phyloP scores from a whole-genome alignment of 1,139 yeast genomes.

The Taphrina pruni region DNA sequence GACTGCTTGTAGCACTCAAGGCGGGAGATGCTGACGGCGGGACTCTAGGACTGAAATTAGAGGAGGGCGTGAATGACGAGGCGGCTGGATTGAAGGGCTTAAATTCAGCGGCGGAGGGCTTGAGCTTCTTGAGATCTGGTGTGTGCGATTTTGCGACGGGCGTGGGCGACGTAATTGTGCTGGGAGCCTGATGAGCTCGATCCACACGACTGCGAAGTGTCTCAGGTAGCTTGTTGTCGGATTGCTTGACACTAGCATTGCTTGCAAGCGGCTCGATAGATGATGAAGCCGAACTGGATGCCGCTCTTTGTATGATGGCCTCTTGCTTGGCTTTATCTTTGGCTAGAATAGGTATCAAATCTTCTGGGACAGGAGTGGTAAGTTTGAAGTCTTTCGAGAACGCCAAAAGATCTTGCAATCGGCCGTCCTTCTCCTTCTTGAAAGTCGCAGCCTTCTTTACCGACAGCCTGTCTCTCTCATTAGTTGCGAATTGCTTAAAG shows the following conservation, averaged over 20 bases:
- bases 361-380: slow-evolving; percentile 63
- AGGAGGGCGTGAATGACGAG: slow-evolving; percentile 35
- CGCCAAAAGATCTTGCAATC: slow-evolving; percentile 73
- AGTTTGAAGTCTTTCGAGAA: slow-evolving; percentile 84
- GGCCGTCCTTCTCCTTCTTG: slow-evolving; percentile 57
- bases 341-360: slow-evolving; percentile 74
- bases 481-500: slow-evolving; percentile 52
- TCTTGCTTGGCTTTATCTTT: slow-evolving; percentile 71
- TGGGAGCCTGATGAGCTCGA: slow-evolving; percentile 24
- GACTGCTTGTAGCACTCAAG: slow-evolving; percentile 26
- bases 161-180: slow-evolving; percentile 12
- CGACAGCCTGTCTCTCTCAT: slow-evolving; percentile 50
- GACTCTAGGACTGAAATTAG: slow-evolving; percentile 17
- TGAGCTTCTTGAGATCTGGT: slow-evolving; percentile 25
- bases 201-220: slow-evolving; percentile 32
- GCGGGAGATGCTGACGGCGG: slow-evolving; percentile 23
- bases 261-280: neutral
- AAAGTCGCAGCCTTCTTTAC: slow-evolving; percentile 50
- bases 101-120: slow-evolving; percentile 33
- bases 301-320: slow-evolving; percentile 57
- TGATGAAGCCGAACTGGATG: slow-evolving; percentile 47
- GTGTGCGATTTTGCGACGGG: slow-evolving; percentile 16
- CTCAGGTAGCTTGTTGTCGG: slow-evolving; percentile 18
- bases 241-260: neutral
- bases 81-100: slow-evolving; percentile 41